phyloP scores from a whole-genome alignment of 2,329 filamentous ascomycete genomes.

The Ophiostoma montium region DNA sequence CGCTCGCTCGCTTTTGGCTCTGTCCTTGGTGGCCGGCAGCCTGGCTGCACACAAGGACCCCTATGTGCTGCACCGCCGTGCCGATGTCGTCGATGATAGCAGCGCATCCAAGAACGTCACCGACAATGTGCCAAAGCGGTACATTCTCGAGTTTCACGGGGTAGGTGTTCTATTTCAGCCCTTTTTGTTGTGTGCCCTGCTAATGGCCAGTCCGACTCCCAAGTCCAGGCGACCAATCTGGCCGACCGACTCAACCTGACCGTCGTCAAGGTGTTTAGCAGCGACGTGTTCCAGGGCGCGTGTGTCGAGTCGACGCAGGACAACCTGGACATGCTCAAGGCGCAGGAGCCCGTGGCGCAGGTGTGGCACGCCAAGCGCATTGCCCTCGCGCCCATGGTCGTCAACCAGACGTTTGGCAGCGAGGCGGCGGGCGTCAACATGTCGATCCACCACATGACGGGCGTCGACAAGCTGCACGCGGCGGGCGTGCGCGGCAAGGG shows the following conservation, averaged over 20 bases:
- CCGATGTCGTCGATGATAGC: not conserved
- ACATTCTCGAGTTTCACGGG: conserved; percentile 4
- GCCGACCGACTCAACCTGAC: not conserved
- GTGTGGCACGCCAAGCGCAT: conserved; percentile 16
- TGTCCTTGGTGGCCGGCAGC: not conserved
- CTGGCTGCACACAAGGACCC: not conserved
- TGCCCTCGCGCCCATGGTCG: conserved; percentile 10
- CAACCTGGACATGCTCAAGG: conserved; percentile 14
- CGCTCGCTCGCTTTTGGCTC: not conserved
- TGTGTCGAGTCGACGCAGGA: conserved; percentile 12
- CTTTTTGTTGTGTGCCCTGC: too few relatives aligned
- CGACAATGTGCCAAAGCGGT: not conserved
- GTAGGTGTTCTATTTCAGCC: too few relatives aligned
- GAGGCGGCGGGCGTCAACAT: conserved; percentile 13
- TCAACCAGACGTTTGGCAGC: conserved; percentile 10
- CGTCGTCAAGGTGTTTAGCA: conserved; percentile 6
- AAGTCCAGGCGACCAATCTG: not conserved
- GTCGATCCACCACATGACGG: conserved; percentile 14
- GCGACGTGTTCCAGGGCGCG: conserved; percentile 14
- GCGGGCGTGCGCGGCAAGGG: conserved; percentile 12
- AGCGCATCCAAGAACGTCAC: not conserved
- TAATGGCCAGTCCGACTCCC: not conserved
- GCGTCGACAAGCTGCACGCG: conserved; percentile 14
- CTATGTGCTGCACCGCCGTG: not conserved
- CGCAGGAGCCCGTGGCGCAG: conserved; percentile 8